A percentile compares a stretch with the other conserved stretches of the same genome.
These are phyloP conservation scores for Croton laevigatus DNA, from an alignment of 441 rosid species.

Conservation along the genomic window DNA sequence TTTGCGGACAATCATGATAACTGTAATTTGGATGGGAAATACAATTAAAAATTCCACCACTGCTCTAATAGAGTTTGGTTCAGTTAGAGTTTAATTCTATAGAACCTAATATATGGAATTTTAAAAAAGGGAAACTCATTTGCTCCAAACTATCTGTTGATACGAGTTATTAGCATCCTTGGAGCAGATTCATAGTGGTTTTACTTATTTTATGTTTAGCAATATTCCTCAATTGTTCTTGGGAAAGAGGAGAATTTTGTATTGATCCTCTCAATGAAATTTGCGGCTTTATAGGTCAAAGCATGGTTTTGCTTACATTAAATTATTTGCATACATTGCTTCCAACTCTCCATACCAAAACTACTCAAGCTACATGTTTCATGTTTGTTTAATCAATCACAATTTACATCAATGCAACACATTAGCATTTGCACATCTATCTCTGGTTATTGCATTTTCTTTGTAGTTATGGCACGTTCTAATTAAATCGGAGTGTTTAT, in stretches of 20 bases:
- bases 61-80: too few species aligned
- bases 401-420: neutral
- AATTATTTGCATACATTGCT: neutral
- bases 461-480: too few species aligned
- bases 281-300: neutral
- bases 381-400: neutral
- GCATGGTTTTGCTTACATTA: neutral
- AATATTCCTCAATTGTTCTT: too few species aligned
- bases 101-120: too few species aligned
- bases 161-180: too few species aligned
- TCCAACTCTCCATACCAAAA: neutral
- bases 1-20: too few species aligned
- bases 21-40: too few species aligned
- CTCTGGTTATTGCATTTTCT: neutral
- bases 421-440: neutral
- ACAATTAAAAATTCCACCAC: too few species aligned
- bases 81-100: too few species aligned
- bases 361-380: neutral
- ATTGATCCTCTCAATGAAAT: neutral
- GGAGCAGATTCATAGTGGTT: neutral
- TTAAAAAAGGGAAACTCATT: too few species aligned
- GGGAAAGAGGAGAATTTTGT: neutral
- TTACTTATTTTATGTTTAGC: neutral
- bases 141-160: too few species aligned
- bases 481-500: too few species aligned